Evolutionary conservation across 1,284 basidiomycete genomes (phyloP), one percentile per base, ranked within the genome.

Genomic region (Ustilago cynodontis): DNA sequence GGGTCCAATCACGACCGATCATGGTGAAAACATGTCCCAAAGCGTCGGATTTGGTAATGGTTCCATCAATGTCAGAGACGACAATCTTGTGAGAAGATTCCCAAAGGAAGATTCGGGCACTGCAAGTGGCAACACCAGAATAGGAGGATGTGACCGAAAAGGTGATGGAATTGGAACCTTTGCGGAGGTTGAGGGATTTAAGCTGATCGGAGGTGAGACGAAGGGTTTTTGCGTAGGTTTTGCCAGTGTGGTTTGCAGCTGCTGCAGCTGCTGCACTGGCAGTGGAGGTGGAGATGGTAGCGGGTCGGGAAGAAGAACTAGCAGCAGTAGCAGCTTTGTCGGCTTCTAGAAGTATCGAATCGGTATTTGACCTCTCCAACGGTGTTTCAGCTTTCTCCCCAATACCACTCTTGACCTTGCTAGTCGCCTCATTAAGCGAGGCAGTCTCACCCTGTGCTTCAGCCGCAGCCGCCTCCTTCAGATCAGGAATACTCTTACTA

Each of bases 1-100:
- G 97, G 4, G 97, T 99, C 97, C 97, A 99, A 87, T 99, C 97
- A n/a, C 96, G 91, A 5, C 97, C 97, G 78, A 99, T 97, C 90
- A 98, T 95, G 4, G 95, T 96, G 85, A 97, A 97, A 56, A 99
- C 92, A 85, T 99, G 97, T 0, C 97, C 97, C 2, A 99, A 88
- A 1, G 95, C 97, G 87, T 99, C 97, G 1, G 95, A 98, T 86
- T 77, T 79, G 37, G 97, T 99, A 85, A 99, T 99, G 0, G 97
- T 99, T 1, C 97, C 97, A 85, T 99, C 97, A 73, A 99, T 99
- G 85, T 99, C 97, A 37, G 95, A 98, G 49, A 99, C 92, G 35
- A 99, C 93, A 24, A 99, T 91, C 28, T 90, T 90, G 86, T 98
- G 94, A 10, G 91, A 92, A 29, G 91, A 90, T 71, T 98, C 94